These are phyloP conservation scores for Ceratocystis cacaofunesta DNA, from an alignment of 2,329 filamentous ascomycete genomes.

Conservation along the genomic window DNA sequence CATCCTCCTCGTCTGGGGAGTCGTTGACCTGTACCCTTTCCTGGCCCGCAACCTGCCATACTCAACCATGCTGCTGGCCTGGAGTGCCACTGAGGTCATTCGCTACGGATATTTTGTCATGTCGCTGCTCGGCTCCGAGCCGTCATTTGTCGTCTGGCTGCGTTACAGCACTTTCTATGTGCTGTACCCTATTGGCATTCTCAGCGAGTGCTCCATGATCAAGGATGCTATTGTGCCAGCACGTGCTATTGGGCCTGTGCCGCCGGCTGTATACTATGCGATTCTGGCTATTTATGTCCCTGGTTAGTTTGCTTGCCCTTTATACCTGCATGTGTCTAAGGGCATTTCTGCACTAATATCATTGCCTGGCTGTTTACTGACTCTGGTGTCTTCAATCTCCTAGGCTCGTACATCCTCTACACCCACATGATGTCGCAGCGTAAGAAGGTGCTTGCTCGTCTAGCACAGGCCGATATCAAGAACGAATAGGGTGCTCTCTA, in stretches of 20 bases:
- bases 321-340: no score
- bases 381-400: background rate
- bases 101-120: slow-evolving; percentile 85
- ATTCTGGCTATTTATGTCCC: slow-evolving; percentile 67
- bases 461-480: slow-evolving; percentile 23
- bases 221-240: slow-evolving; percentile 52
- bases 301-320: slow-evolving; percentile 35
- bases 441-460: slow-evolving; percentile 42
- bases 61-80: slow-evolving; percentile 67
- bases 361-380: background rate
- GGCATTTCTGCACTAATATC: background rate
- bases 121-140: slow-evolving; percentile 48
- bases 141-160: slow-evolving; percentile 58
- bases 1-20: slow-evolving; percentile 75
- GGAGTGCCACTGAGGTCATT: slow-evolving; percentile 82
- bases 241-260: slow-evolving; percentile 29
- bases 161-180: slow-evolving; percentile 87
- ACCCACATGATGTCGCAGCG: slow-evolving; percentile 92
- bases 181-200: slow-evolving; percentile 83
- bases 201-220: slow-evolving; percentile 72
- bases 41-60: slow-evolving; percentile 49
- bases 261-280: slow-evolving; percentile 45
- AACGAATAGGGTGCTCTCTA: slow-evolving; percentile 19
- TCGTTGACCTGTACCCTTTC: slow-evolving; percentile 59
- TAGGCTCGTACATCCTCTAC: slow-evolving; percentile 68